Conservation (phyloP, 1,284 basidiomycete genomes). For the Rhodotorula sp. region DNA sequence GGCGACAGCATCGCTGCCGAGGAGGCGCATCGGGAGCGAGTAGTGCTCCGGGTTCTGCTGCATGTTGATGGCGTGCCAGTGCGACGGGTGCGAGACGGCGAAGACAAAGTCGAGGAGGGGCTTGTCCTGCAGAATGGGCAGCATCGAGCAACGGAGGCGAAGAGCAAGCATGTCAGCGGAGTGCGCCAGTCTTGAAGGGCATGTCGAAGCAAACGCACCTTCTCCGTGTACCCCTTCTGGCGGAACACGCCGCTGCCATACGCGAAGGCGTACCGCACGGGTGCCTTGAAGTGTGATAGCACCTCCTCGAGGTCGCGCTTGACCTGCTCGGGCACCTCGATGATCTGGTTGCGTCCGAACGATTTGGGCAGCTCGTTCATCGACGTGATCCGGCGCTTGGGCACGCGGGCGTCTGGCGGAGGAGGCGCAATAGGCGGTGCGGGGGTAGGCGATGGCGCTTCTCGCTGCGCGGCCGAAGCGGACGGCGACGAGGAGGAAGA, state of each 20-base stretch:
- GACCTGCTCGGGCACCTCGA: constrained; percentile 56
- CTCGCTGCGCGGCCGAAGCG: neutral
- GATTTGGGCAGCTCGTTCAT: constrained; percentile 32
- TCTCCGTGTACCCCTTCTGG: constrained; percentile 68
- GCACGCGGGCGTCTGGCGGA: constrained; percentile 13
- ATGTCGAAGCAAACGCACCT: constrained; percentile 20
- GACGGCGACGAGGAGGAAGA: neutral
- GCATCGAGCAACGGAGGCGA: too few species aligned
- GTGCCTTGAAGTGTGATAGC: constrained; percentile 73
- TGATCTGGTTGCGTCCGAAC: constrained; percentile 42
- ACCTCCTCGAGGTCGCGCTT: constrained; percentile 74
- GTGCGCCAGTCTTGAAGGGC: too few species aligned
- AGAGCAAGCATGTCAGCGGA: neutral
- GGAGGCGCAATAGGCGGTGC: constrained; percentile 18
- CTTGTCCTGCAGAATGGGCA: constrained; percentile 36
- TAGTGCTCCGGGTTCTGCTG: constrained; percentile 87
- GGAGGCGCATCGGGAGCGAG: constrained; percentile 73
- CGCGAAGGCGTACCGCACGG: constrained; percentile 87
- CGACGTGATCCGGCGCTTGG: constrained; percentile 25
- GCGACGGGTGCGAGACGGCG: constrained; percentile 83
- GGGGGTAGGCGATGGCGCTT: neutral
- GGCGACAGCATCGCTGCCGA: constrained; percentile 76
- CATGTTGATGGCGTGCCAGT: constrained; percentile 96
- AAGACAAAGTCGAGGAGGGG: constrained; percentile 97
- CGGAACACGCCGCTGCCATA: constrained; percentile 93